Evolutionary conservation across 2,329 filamentous ascomycete species (phyloP), one percentile per base, ranked within the genome.

Genomic region (Botrytis tulipae): DNA sequence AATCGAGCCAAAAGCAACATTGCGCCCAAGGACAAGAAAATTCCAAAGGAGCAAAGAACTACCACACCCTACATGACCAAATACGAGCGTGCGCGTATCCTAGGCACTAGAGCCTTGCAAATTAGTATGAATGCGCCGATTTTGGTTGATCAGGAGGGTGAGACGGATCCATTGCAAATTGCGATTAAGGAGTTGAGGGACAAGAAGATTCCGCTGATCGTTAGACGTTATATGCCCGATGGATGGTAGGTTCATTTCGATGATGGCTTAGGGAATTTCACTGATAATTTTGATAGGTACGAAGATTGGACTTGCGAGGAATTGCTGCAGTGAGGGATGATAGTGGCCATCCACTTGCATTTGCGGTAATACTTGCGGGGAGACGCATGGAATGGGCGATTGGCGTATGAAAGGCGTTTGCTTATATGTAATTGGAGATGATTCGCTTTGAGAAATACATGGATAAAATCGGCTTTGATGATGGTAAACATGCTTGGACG

Each of bases 51-150:
- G 77, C 89, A 97, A 84, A 90, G 96, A 79, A 92, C 90, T 37
- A 99, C 96, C 14, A 99, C 96, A 42, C 96, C 95, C 3, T 99
- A 98, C 85, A 97, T 99, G 95, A 99, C 96, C 78, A 99, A 99
- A 86, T 99, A 99, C 84, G 96, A 99, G 87, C 90, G 91, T 79
- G 96, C 96, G 76, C 91, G 96, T 81, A 95, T 99, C 74, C 85
- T 99, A 76, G 96, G 96, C 66, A 98, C 96, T 59, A 88, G 96
- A 78, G 96, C 96, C 59, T 84, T 98, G 81, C 96, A 99, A 84
- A 98, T 99, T 81, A 98, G 96, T 85, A 97, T 98, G 91, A 98
- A 98, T 83, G 96, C 96, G 74, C 96, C 96, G 4, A 95, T 98
- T 44, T 88, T 99, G 63, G 96, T 99, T 70, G 96, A 99, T 82